A percentile compares a stretch with the other conserved stretches of the same genome.
Conservation (phyloP, 1,139 yeast genomes). For the Yamadazyma blattariae region DNA sequence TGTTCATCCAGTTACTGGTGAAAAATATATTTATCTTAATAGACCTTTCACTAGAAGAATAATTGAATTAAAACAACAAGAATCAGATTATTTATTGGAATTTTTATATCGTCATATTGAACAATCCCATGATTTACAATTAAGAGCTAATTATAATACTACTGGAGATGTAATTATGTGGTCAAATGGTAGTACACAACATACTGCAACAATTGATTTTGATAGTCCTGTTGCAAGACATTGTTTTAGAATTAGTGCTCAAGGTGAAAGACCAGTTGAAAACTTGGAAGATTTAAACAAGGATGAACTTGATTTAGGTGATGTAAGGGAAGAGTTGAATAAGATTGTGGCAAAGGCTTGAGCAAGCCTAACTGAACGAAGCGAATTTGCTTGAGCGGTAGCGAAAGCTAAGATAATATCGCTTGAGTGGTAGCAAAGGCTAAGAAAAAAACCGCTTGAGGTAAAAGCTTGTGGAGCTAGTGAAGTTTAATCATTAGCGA, state of each 20-base stretch:
- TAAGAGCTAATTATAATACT: constrained; percentile 43
- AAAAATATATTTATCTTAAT: constrained; percentile 57
- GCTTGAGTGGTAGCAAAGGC: too few species aligned
- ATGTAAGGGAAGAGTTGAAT: constrained; percentile 36
- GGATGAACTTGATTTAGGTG: constrained; percentile 25
- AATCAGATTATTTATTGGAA: constrained; percentile 53
- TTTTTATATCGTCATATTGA: constrained; percentile 53
- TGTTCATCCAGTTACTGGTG: constrained; percentile 64
- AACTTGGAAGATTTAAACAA: constrained; percentile 32
- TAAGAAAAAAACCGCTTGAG: too few species aligned
- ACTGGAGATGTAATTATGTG: constrained; percentile 70
- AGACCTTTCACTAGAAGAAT: constrained; percentile 60
- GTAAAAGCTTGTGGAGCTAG: too few species aligned
- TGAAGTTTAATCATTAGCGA: too few species aligned
- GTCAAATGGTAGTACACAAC: constrained; percentile 67
- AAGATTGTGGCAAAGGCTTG: too few species aligned
- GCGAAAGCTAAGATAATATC: background rate
- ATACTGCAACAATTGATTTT: constrained; percentile 65
- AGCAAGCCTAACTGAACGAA: too few species aligned
- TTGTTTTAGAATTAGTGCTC: constrained; percentile 66
- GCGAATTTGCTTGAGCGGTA: background rate
- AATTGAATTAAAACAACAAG: constrained; percentile 62
- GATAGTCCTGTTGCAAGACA: constrained; percentile 51
- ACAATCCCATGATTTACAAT: constrained; percentile 34
- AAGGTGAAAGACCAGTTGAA: constrained; percentile 49